Evolutionary conservation across 2,329 filamentous ascomycete species (phyloP).

Genomic region (Fusarium bulbicola): DNA sequence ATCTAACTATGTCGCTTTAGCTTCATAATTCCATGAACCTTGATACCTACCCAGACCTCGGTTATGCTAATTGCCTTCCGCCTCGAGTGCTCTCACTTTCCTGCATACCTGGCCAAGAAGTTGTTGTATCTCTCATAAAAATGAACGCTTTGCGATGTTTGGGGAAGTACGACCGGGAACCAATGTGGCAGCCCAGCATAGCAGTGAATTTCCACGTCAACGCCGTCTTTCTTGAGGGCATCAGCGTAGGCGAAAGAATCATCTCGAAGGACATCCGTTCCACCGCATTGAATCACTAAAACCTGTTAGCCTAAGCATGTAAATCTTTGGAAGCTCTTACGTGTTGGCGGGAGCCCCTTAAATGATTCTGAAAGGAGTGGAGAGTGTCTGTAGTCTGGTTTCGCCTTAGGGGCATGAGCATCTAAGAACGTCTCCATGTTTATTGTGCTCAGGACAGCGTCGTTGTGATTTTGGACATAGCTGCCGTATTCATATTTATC

Average conservation of each 20-base stretch:
- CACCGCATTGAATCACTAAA: conserved; percentile 33
- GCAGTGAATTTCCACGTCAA: conserved; percentile 23
- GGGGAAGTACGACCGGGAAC: conserved; percentile 15
- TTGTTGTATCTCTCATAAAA: conserved; percentile 20
- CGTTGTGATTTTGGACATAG: conserved; percentile 32
- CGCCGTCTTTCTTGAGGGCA: conserved; percentile 14
- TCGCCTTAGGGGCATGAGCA: background rate
- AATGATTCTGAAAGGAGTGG: conserved; percentile 31
- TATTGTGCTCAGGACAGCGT: conserved; percentile 4
- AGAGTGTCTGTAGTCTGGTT: conserved; percentile 32
- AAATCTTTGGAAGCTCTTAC: background rate
- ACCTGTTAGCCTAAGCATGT: rapidly evolving
- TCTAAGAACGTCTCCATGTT: conserved; percentile 24
- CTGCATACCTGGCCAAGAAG: background rate
- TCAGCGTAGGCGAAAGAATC: conserved; percentile 34
- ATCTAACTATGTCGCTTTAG: background rate
- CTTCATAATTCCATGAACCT: background rate
- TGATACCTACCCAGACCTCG: no score
- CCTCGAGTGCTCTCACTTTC: no score
- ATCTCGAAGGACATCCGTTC: conserved; percentile 33
- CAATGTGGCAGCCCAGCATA: conserved; percentile 40
- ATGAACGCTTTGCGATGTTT: background rate
- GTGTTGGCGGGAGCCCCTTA: conserved; percentile 23
- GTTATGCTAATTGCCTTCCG: background rate
- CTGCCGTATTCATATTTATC: conserved; percentile 39